These are phyloP conservation scores for Solanum hybrid DNA, from an alignment of 305 asterid species.

Conservation along the genomic window DNA sequence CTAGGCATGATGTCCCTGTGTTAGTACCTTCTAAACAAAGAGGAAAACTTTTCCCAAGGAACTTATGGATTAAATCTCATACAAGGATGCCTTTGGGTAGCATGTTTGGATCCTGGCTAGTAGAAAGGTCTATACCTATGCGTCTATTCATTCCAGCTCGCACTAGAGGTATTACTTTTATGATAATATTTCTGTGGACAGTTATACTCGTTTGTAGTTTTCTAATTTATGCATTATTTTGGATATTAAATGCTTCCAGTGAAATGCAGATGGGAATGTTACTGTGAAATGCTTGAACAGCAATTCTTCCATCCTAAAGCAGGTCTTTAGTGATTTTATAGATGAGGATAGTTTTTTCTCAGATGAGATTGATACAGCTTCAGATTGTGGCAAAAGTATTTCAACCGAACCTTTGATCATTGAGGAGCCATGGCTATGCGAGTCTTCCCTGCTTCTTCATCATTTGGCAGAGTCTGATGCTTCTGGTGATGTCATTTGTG, in stretches of 20 bases:
- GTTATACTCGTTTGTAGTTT: background rate
- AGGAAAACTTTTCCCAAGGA: constrained; percentile 24
- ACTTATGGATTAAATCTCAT: constrained; percentile 25
- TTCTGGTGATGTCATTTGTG: constrained; percentile 19
- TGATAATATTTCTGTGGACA: background rate
- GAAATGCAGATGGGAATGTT: constrained; percentile 50
- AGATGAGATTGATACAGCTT: constrained; percentile 15
- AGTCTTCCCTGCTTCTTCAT: constrained; percentile 33
- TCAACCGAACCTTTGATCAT: constrained; percentile 15
- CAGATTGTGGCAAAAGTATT: constrained; percentile 26
- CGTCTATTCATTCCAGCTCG: constrained; percentile 22
- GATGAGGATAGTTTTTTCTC: constrained; percentile 1
- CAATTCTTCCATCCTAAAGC: constrained; percentile 33
- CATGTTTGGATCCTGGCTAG: constrained; percentile 28
- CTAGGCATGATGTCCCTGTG: constrained; percentile 36
- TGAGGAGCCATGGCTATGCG: constrained; percentile 92
- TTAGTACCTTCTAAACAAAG: constrained; percentile 32
- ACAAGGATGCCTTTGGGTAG: constrained; percentile 31
- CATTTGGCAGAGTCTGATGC: constrained; percentile 25
- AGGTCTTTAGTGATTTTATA: constrained; percentile 22
- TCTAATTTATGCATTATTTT: constrained; percentile 14
- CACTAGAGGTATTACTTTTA: constrained; percentile 48
- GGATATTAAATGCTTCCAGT: constrained; percentile 82
- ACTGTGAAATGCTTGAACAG: constrained; percentile 25
- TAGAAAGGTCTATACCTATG: constrained; percentile 19